These are phyloP conservation scores for Termitomyces sp. DNA, from an alignment of 1,284 basidiomycete species.

Conservation along the genomic window DNA sequence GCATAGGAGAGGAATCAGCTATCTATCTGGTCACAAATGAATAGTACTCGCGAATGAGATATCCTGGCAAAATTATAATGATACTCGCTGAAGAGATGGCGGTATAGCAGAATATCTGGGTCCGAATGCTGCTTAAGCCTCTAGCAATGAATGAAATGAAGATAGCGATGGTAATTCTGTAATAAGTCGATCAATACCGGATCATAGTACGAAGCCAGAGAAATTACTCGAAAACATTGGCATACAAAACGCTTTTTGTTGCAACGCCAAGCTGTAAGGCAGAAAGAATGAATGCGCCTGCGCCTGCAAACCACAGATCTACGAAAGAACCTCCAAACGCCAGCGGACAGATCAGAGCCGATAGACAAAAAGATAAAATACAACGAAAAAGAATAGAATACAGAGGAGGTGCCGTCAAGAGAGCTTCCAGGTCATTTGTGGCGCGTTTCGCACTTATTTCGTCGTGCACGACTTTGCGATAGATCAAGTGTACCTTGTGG, in stretches of 20 bases:
- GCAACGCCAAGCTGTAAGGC: constrained; percentile 70
- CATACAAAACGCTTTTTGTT: constrained; percentile 71
- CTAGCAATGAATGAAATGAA: constrained; percentile 77
- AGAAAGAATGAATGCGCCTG: constrained; percentile 59
- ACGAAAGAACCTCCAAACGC: constrained; percentile 82
- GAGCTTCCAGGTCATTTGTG: constrained; percentile 38
- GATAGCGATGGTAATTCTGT: constrained; percentile 77
- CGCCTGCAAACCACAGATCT: constrained; percentile 77
- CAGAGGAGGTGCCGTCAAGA: constrained; percentile 47
- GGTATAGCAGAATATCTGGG: constrained; percentile 79
- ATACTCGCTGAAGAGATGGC: constrained; percentile 82
- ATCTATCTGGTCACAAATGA: neutral
- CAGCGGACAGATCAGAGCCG: constrained; percentile 72
- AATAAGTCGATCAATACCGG: constrained; percentile 11
- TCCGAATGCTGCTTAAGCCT: constrained; percentile 70
- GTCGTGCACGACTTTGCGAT: constrained; percentile 78
- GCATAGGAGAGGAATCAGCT: constrained; percentile 4
- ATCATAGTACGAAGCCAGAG: neutral
- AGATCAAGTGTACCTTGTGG: constrained; percentile 72
- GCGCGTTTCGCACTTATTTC: constrained; percentile 77
- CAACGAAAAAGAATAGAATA: constrained; percentile 61
- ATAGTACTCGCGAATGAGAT: constrained; percentile 63
- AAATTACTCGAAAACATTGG: constrained; percentile 83
- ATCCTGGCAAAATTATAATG: constrained; percentile 78
- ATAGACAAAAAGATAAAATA: constrained; percentile 64